Evolutionary conservation across 768 basidiomycete species (phyloP), one percentile per base, ranked within the genome.

Genomic region (Lactarius evosmus): DNA sequence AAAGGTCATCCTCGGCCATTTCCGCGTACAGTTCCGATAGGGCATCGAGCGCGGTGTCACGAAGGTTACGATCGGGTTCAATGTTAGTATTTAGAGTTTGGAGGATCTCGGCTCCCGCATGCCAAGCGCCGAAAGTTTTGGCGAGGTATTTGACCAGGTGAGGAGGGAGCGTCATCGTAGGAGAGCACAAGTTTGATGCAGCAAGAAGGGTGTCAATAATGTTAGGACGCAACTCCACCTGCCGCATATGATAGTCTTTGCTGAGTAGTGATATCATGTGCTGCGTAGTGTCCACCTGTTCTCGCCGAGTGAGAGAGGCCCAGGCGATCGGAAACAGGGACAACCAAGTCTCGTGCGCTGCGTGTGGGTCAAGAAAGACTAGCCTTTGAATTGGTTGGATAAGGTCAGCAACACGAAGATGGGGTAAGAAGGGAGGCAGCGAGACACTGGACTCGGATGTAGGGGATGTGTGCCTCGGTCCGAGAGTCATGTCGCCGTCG

Each of bases 121-220:
- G 91, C 95, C 96, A 98, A n/a, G 92, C 91, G 41, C 93, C 88
- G 74, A 91, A 99, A 0, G 93, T 93, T 76, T 98, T 97, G 19
- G 92, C 93, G 36, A 98, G 86, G 73, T 95, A 99, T 73, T 98
- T 98, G 69, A 98, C 83, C 38, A 99, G 85, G 70, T 96, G 91
- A 12, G 97, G 95, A 8, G 97, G 97, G 2, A 99, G 81, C 33
- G 84, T 86, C 82, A 97, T 88, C 0, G 90, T 83, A 6, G 95
- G 93, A 8, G 80, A 84, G 73, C 95, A 97, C n/a, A 87, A 84
- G 44, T 92, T 85, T 46, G 92, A 81, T 1, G 93, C 93, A 22
- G 83, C 83, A 27, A 99, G 86, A 32, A 99, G 80, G 0, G 94
- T 94, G 72, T 97, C 90, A 52, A 98, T 85, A 63, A 96, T 84